These are phyloP conservation scores for Yamadazyma scolyti DNA, from an alignment of 805 yeast species.

Conservation along the genomic window DNA sequence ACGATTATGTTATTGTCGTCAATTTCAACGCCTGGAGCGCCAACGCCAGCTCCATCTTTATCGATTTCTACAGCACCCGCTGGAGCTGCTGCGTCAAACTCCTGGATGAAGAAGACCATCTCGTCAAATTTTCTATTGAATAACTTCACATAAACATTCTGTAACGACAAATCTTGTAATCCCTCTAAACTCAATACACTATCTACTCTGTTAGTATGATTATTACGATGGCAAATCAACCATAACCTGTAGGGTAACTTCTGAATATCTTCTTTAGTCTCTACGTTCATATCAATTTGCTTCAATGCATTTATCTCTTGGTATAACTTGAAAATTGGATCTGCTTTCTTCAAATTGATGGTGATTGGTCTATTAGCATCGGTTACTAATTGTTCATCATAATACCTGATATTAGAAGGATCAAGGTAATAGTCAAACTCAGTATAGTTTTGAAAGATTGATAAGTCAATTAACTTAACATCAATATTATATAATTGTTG, in stretches of 20 bases:
- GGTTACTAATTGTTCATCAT: conserved; percentile 40
- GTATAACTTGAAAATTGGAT: conserved; percentile 48
- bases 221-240: conserved; percentile 63
- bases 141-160: conserved; percentile 45
- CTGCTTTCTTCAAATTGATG: conserved; percentile 54
- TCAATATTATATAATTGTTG: conserved; percentile 50
- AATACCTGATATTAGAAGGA: conserved; percentile 40
- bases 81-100: too few relatives aligned
- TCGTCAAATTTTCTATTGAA: conserved; percentile 46
- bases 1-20: conserved; percentile 17
- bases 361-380: conserved; percentile 36
- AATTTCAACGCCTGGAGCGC: conserved; percentile 18
- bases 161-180: conserved; percentile 40
- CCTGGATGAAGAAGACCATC: conserved; percentile 65
- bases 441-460: conserved; percentile 53
- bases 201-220: conserved; percentile 67
- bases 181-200: conserved; percentile 20
- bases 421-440: conserved; percentile 81
- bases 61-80: too few relatives aligned
- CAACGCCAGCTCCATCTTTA: too few relatives aligned
- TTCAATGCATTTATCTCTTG: conserved; percentile 16
- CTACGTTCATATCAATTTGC: conserved; percentile 2
- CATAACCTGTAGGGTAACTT: conserved; percentile 51
- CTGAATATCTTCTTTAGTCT: conserved; percentile 4
- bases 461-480: conserved; percentile 52